phyloP scores from a whole-genome alignment of 2,329 filamentous ascomycete genomes.

The Teratosphaeria epicoccoides region DNA sequence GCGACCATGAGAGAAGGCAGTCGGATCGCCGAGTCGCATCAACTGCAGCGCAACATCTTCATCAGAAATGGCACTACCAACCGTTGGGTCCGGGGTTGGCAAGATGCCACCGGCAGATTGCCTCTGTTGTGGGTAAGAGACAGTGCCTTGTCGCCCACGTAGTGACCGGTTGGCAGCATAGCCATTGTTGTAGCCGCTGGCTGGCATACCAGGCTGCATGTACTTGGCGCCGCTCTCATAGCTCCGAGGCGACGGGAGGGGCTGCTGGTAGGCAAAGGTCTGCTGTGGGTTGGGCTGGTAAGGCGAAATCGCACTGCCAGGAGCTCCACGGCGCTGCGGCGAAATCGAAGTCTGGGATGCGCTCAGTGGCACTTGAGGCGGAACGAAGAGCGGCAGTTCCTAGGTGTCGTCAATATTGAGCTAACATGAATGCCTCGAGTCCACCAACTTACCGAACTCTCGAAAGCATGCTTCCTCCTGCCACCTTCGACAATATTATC shows the following conservation, averaged over 20 bases:
- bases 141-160: conserved; percentile 38
- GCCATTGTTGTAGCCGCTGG: conserved; percentile 7
- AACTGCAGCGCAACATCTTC: conserved; percentile 96
- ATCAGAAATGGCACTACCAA: conserved; percentile 93
- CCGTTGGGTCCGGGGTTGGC: conserved; percentile 92
- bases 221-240: conserved; percentile 37
- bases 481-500: conserved; percentile 98
- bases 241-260: conserved; percentile 75
- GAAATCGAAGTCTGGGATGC: conserved; percentile 98
- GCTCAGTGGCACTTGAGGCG: conserved; percentile 82
- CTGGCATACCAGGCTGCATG: conserved; percentile 12
- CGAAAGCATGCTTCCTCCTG: conserved; percentile 81
- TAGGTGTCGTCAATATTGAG: conserved; percentile 31
- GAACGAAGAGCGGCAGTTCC: conserved; percentile 93
- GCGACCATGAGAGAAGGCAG: conserved; percentile 83
- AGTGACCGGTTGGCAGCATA: conserved; percentile 37
- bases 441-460: conserved; percentile 75
- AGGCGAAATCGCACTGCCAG: conserved; percentile 58
- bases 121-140: conserved; percentile 30
- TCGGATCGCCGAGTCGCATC: conserved; percentile 89
- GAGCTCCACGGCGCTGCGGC: conserved; percentile 71
- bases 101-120: conserved; percentile 51
- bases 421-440: background rate
- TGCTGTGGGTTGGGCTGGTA: conserved; percentile 68
- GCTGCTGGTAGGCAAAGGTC: conserved; percentile 65